Evolutionary conservation across 164 flowering plant species (phyloP).

Genomic region (Macadamia tetraphylla): DNA sequence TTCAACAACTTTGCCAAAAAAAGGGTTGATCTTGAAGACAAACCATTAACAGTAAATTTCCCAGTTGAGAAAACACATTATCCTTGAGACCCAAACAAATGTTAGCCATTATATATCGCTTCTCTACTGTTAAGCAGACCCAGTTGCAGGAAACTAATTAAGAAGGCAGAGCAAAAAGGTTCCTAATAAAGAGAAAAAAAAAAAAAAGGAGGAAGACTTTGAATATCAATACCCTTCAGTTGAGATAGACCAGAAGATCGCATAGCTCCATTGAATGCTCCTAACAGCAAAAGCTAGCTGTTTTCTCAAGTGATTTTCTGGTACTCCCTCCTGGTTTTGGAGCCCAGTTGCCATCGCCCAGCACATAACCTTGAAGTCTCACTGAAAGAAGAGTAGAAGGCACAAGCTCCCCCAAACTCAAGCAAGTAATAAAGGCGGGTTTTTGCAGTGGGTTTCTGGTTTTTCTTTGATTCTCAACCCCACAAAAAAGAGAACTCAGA

Average conservation of each 20-base stretch:
- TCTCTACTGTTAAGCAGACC: not conserved
- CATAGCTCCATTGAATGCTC: slow-evolving; percentile 89
- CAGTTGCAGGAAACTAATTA: slow-evolving; percentile 1
- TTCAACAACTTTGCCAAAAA: not conserved
- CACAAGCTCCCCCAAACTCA: not conserved
- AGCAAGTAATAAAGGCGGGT: not conserved
- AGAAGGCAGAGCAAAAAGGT: not conserved
- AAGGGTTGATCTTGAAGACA: not conserved
- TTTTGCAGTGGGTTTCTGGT: not conserved
- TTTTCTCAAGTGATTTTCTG: slow-evolving; percentile 35
- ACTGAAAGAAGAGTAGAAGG: not conserved
- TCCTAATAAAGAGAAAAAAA: not conserved
- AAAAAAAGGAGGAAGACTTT: not conserved
- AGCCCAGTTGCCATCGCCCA: slow-evolving; percentile 38
- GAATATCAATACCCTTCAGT: slow-evolving; percentile 45
- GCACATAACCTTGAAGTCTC: slow-evolving; percentile 9
- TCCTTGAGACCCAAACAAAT: not conserved
- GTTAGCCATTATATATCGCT: not conserved
- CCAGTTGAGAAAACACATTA: not conserved
- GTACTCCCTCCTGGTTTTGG: slow-evolving; percentile 27
- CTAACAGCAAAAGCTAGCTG: slow-evolving; percentile 76
- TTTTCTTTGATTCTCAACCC: not conserved
- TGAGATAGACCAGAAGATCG: slow-evolving; percentile 81
- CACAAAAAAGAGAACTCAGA: not conserved
- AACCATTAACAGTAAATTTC: not conserved